Evolutionary conservation across 2,329 filamentous ascomycete genomes (phyloP).

Genomic region (Apiospora hydei): DNA sequence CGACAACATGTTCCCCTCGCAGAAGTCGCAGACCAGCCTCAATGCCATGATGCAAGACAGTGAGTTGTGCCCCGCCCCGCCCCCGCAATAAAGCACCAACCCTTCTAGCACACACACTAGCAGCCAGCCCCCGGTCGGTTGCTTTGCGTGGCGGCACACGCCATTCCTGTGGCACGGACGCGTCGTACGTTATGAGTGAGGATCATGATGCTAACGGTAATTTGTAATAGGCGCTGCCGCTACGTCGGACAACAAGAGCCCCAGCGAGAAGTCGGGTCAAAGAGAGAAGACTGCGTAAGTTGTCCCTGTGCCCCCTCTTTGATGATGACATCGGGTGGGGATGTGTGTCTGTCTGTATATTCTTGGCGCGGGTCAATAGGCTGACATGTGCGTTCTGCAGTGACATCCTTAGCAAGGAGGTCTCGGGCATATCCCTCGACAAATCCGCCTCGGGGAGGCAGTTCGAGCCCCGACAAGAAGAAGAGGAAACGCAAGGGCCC

Average conservation of each 20-base stretch:
- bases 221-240: background rate
- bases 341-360: conserved; percentile 7
- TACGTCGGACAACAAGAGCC: conserved; percentile 47
- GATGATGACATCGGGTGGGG: background rate
- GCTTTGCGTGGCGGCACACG: background rate
- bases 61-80: conserved; percentile 46
- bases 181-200: background rate
- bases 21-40: conserved; percentile 75
- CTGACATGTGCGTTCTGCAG: conserved; percentile 49
- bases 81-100: conserved; percentile 16
- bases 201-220: background rate
- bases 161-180: background rate
- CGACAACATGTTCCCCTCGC: conserved; percentile 71
- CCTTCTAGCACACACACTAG: conserved; percentile 17
- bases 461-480: conserved; percentile 67
- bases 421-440: conserved; percentile 93
- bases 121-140: background rate
- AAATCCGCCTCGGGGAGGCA: conserved; percentile 57
- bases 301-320: conserved; percentile 44
- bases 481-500: conserved; percentile 62
- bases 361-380: background rate
- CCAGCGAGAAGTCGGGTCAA: conserved; percentile 76
- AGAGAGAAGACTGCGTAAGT: conserved; percentile 93
- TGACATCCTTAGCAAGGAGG: conserved; percentile 88
- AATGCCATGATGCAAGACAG: conserved; percentile 85